Conservation (phyloP, 2,329 filamentous ascomycete species). For the Aureobasidium subglaciale region DNA sequence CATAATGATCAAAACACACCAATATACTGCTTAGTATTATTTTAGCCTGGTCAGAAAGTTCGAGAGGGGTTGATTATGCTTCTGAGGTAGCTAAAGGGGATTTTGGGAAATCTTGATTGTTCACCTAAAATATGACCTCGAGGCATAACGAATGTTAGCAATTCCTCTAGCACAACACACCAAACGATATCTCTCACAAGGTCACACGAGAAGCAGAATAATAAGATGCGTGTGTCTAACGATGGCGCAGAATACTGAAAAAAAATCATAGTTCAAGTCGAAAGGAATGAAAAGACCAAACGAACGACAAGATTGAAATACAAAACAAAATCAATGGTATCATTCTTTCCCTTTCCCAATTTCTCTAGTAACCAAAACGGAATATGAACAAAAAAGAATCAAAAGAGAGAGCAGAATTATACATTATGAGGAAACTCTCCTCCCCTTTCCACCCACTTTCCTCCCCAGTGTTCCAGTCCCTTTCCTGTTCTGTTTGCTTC, state of each 20-base stretch:
- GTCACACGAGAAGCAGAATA: too few relatives aligned
- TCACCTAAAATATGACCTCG: too few relatives aligned
- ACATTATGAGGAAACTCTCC: neutral
- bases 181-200: too few relatives aligned
- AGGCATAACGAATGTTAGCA: too few relatives aligned
- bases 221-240: too few relatives aligned
- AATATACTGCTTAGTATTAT: neutral
- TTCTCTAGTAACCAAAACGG: neutral
- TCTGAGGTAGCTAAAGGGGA: too few relatives aligned
- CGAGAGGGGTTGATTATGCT: too few relatives aligned
- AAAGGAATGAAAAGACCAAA: neutral
- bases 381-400: neutral
- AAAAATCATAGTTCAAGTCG: neutral
- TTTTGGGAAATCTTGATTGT: too few relatives aligned
- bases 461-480: too few relatives aligned
- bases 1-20: too few relatives aligned
- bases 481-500: neutral
- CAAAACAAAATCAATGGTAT: neutral
- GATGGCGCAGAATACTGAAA: neutral
- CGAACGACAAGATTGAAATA: neutral
- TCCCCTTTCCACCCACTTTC: neutral
- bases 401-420: neutral
- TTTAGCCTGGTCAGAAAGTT: too few relatives aligned
- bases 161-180: too few relatives aligned
- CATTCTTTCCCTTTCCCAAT: neutral